Evolutionary conservation across 2,329 filamentous ascomycete genomes (phyloP).

Genomic region (Apiospora phragmitis): DNA sequence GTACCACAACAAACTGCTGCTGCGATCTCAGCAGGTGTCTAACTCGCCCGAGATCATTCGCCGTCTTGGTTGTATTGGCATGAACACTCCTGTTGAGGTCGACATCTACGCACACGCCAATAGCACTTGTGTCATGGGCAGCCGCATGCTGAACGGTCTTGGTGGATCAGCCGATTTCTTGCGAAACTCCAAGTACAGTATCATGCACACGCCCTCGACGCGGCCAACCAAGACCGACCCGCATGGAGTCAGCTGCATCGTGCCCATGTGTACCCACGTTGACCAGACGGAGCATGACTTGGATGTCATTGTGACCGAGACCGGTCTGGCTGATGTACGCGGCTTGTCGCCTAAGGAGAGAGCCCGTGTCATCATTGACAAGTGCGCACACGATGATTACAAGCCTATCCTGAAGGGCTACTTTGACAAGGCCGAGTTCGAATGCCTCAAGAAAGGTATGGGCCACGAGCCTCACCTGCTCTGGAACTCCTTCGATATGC

Average conservation of each 20-base stretch:
- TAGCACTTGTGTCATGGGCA: conserved; percentile 85
- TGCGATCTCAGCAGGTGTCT: conserved; percentile 84
- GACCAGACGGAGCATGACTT: conserved; percentile 94
- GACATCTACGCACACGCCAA: conserved; percentile 96
- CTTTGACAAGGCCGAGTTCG: conserved; percentile 81
- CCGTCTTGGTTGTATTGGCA: conserved; percentile 82
- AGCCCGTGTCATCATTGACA: conserved; percentile 80
- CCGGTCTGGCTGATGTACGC: conserved; percentile 81
- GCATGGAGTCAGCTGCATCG: conserved; percentile 79
- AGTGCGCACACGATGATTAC: conserved; percentile 86
- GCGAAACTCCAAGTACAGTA: conserved; percentile 72
- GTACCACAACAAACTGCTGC: conserved; percentile 79
- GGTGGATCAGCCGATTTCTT: conserved; percentile 75
- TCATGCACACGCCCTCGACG: conserved; percentile 89
- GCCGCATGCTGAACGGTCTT: conserved; percentile 75
- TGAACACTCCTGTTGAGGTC: conserved; percentile 94
- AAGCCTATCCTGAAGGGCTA: conserved; percentile 79
- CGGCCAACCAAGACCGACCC: conserved; percentile 82
- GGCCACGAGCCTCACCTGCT: conserved; percentile 87
- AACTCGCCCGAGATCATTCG: conserved; percentile 92
- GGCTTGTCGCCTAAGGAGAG: conserved; percentile 79
- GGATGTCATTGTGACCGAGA: conserved; percentile 77
- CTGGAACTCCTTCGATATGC: conserved; percentile 87
- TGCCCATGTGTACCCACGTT: conserved; percentile 91
- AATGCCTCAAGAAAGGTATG: conserved; percentile 84